These are phyloP conservation scores for Funneliformis caledonium DNA, from an alignment of 371 early-diverging fungal species.

Conservation along the genomic window DNA sequence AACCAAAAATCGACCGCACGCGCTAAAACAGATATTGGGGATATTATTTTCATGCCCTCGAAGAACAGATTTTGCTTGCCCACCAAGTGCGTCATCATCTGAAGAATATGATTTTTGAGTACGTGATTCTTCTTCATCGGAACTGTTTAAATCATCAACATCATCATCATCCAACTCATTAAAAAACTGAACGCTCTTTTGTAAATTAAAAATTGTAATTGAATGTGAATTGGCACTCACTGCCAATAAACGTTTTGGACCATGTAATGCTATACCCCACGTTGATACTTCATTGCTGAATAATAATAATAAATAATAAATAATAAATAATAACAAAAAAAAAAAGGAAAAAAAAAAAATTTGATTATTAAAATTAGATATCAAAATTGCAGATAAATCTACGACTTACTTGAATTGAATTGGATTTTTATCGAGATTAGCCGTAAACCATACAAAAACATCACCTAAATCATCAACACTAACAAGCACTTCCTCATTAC, in stretches of 20 bases:
- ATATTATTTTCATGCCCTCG: conserved; percentile 68
- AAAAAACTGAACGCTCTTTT: background rate
- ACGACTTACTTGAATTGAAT: conserved; percentile 47
- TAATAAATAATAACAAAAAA: no score
- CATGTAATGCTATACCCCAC: conserved; percentile 70
- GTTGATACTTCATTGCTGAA: conserved; percentile 51
- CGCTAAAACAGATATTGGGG: conserved; percentile 62
- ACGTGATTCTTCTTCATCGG: background rate
- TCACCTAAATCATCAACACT: conserved; percentile 59
- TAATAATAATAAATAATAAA: background rate
- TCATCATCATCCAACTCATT: conserved; percentile 27
- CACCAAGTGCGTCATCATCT: background rate
- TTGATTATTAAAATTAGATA: background rate
- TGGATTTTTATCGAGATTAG: conserved; percentile 52
- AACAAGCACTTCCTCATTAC: conserved; percentile 57
- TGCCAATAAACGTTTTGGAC: conserved; percentile 56
- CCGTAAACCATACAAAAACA: conserved; percentile 58
- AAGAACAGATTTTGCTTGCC: conserved; percentile 36
- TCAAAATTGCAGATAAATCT: background rate
- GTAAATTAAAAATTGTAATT: conserved; percentile 60
- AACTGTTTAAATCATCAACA: conserved; percentile 15
- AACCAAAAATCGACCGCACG: conserved; percentile 59
- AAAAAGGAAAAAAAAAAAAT: background rate
- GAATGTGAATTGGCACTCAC: conserved; percentile 64
- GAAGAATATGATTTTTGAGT: background rate